Conservation (phyloP, 495 filamentous ascomycete species). For the Articulospora tetracladia region DNA sequence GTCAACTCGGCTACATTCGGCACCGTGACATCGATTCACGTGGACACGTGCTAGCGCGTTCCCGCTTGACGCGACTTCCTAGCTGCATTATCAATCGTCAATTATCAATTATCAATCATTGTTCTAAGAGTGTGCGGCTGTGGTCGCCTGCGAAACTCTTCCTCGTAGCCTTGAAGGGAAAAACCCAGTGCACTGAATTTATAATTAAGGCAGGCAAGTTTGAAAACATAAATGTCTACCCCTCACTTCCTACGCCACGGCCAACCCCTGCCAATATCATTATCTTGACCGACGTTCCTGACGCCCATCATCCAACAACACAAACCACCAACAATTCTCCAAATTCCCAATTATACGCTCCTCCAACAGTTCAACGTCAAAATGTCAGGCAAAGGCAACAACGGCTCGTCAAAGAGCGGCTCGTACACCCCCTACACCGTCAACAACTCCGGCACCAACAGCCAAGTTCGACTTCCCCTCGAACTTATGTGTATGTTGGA, state of each 20-base stretch:
- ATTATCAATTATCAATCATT: not conserved
- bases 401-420: constrained; percentile 7
- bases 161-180: too few species aligned
- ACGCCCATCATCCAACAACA: too few species aligned
- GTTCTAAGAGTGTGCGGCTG: not conserved
- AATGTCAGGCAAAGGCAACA: constrained; percentile 7
- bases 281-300: too few species aligned
- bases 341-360: too few species aligned
- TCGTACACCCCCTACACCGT: constrained; percentile 23
- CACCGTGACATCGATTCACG: not conserved
- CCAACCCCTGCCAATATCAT: too few species aligned
- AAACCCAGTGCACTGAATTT: too few species aligned
- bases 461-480: constrained; percentile 9
- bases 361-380: not conserved
- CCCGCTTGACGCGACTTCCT: not conserved
- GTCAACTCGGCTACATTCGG: too few species aligned
- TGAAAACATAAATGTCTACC: too few species aligned
- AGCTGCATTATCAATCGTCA: not conserved
- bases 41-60: not conserved
- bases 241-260: too few species aligned
- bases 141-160: not conserved
- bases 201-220: too few species aligned
- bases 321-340: too few species aligned
- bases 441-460: constrained; percentile 17
- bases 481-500: not conserved